Base-by-base conservation (phyloP, 192 early-diverging fungal genomes). In the Rhizoclosmatium sp. region DNA sequence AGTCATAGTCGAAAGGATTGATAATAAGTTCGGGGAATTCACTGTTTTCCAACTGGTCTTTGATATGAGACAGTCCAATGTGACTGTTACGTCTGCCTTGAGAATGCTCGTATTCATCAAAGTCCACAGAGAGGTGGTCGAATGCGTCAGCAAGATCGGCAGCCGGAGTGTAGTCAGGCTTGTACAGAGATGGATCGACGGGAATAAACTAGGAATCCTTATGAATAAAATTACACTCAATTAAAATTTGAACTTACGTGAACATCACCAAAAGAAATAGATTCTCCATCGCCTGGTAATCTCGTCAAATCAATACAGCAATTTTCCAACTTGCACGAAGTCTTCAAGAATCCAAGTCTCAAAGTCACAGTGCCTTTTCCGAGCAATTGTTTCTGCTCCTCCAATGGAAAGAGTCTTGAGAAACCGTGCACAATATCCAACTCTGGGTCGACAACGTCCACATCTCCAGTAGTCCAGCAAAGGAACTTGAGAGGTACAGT, bases 271-370 rank as follows among this genome's bases (percentile, higher is more conserved):
- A 71, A 80, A 12, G 64, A 31, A 65, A 80, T 59, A 3, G 79
- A 71, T 16, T 67, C 67, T 5, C 79, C 79, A 14, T 65, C 62
- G 10, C 79, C 79, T 16, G 79, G 71, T 0, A 80, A 44, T 56
- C 79, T 23, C 7, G 71, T 80, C 62, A 80, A 61, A 48, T 80
- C 79, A 69, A 80, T 80, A 45, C 79, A 80, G 56, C 79, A 80
- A 5, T 67, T 60, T 19, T 80, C 65, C 58, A 80, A 65, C 65
- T 58, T 74, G 48, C 65, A 69, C 42, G 61, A 44, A 56, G 71
- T 74, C 47, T 80, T 80, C 61, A 80, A 41, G 46, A 78, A 80
- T 3, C 79, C 79, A 21, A 80, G 59, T 40, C 72, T 44, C 66
- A 80, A 48, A 23, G 51, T 60, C 2, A 80, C 79, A 40, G 31